phyloP scores from a whole-genome alignment of 2,329 filamentous ascomycete genomes.

The Calonectria naviculata region DNA sequence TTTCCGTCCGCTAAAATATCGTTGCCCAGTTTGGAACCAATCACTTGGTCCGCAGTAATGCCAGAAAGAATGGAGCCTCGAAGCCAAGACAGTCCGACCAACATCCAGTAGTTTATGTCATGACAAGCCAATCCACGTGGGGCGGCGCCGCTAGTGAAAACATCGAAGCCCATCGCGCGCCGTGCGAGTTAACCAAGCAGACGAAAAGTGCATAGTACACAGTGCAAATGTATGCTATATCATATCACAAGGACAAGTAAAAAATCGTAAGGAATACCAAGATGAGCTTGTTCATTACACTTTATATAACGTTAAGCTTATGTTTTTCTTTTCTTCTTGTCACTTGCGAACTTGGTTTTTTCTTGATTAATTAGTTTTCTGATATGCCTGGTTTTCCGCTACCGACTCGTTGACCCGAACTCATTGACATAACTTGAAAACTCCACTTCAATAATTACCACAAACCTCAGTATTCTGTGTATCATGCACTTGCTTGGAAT shows the following conservation, averaged over 20 bases:
- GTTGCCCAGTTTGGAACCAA: slow-evolving; percentile 30
- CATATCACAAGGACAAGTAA: too few relatives aligned
- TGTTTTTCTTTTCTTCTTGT: too few relatives aligned
- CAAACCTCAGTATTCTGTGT: background rate
- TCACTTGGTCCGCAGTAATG: slow-evolving; percentile 31
- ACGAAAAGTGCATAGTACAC: too few relatives aligned
- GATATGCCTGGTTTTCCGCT: too few relatives aligned
- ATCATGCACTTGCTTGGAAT: background rate
- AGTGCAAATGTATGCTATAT: too few relatives aligned
- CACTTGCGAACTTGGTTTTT: too few relatives aligned
- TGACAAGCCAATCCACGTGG: slow-evolving; percentile 23
- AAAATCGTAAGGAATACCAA: background rate
- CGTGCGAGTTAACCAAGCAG: background rate
- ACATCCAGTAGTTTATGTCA: slow-evolving; percentile 19
- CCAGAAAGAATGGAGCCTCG: slow-evolving; percentile 28
- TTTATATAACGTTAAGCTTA: too few relatives aligned
- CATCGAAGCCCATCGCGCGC: slow-evolving; percentile 2
- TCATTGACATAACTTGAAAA: too few relatives aligned
- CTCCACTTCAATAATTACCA: too few relatives aligned
- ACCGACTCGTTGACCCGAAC: too few relatives aligned
- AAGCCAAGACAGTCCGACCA: slow-evolving; percentile 24
- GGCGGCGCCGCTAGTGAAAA: slow-evolving; percentile 5
- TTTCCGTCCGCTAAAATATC: slow-evolving; percentile 24
- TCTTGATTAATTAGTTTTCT: too few relatives aligned
- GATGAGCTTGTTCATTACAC: background rate